phyloP scores from a whole-genome alignment of 2,329 filamentous ascomycete genomes.

The Sphaerostilbella broomeana region DNA sequence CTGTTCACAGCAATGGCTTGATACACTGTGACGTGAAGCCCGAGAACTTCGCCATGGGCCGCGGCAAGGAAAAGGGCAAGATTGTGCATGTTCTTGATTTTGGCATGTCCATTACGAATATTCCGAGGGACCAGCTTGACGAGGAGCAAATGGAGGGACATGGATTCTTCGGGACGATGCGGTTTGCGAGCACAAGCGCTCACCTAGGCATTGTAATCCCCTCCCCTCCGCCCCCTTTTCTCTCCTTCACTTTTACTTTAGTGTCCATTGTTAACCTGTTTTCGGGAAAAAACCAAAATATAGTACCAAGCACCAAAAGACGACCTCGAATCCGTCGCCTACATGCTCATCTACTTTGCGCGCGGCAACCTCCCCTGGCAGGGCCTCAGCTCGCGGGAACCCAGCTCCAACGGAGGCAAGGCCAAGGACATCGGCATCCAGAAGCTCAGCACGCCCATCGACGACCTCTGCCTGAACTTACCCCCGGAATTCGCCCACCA shows the following conservation, averaged over 20 bases:
- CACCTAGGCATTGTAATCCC: conserved; percentile 1
- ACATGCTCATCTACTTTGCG: conserved; percentile 13
- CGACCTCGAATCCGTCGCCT: conserved; percentile 15
- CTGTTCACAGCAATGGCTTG: conserved; percentile 15
- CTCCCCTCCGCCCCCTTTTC: background rate
- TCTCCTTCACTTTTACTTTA: background rate
- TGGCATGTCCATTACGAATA: conserved; percentile 3
- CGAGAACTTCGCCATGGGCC: conserved; percentile 20
- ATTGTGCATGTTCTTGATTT: conserved; percentile 18
- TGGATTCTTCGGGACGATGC: conserved; percentile 1
- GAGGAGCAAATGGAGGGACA: too few species aligned
- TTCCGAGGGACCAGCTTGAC: background rate
- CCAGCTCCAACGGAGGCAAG: background rate
- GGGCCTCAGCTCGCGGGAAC: background rate
- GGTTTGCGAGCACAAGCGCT: conserved; percentile 1
- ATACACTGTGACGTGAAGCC: conserved; percentile 20
- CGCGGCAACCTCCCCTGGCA: conserved; percentile 14
- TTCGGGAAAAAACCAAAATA: background rate
- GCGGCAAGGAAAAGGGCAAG: conserved; percentile 15
- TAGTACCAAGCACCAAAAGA: conserved; percentile 12
- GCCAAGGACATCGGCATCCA: background rate
- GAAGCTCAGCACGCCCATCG: conserved; percentile 4
- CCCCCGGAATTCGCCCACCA: conserved; percentile 8
- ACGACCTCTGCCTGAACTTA: background rate
- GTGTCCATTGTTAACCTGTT: background rate